These are phyloP conservation scores for Eimeria acervulina DNA, from an alignment of 169 alveolate genomes.

Conservation along the genomic window DNA sequence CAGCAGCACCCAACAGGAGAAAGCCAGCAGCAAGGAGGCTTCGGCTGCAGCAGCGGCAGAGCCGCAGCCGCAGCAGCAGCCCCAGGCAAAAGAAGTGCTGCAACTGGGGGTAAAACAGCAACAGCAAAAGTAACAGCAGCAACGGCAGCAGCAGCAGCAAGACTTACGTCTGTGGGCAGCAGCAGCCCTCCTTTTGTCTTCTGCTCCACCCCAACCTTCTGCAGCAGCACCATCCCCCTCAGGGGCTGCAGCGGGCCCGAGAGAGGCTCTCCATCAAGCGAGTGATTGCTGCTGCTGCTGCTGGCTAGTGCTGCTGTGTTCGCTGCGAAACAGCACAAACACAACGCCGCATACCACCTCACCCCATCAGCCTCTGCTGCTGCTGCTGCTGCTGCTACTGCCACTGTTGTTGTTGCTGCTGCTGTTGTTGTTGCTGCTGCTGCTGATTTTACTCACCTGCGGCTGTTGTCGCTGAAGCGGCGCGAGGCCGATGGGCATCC, in stretches of 20 bases:
- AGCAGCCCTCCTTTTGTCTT: constrained; percentile 71
- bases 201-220: constrained; percentile 46
- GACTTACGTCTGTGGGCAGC: constrained; percentile 24
- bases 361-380: background rate
- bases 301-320: constrained; percentile 15
- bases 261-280: constrained; percentile 70
- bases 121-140: constrained; percentile 11
- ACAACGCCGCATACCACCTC: background rate
- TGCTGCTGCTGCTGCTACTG: constrained; percentile 2
- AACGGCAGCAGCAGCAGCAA: background rate
- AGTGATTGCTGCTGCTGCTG: constrained; percentile 60
- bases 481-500: constrained; percentile 9
- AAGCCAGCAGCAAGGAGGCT: background rate
- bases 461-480: background rate
- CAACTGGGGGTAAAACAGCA: no score
- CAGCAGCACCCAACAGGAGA: no score
- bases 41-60: constrained; percentile 46
- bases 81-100: no score
- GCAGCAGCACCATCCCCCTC: constrained; percentile 76
- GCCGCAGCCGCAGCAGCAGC: constrained; percentile 30
- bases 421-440: background rate
- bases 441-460: constrained; percentile 31
- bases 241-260: constrained; percentile 79
- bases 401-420: background rate
- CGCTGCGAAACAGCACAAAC: background rate